These are phyloP conservation scores for Globisporangium iwayamae DNA, from an alignment of 352 stramenopile genomes.

Conservation along the genomic window DNA sequence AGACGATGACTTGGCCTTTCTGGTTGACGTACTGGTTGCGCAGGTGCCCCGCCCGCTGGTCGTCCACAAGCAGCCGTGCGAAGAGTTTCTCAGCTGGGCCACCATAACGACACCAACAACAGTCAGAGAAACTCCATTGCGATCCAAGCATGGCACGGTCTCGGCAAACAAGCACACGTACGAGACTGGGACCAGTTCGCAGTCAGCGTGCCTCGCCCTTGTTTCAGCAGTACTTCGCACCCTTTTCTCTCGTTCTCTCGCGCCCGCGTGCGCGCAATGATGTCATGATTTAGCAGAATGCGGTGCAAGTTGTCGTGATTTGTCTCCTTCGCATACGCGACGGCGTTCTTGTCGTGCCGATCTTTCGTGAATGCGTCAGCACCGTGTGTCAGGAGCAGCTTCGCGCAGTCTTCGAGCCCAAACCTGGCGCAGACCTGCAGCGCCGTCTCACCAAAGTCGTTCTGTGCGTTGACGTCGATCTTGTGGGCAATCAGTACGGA, in stretches of 20 bases:
- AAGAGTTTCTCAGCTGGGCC: slow-evolving; percentile 41
- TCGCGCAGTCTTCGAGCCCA: slow-evolving; percentile 49
- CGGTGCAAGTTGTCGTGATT: slow-evolving; percentile 32
- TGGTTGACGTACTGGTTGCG: slow-evolving; percentile 60
- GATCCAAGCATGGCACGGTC: no score
- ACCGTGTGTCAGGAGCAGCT: slow-evolving; percentile 43
- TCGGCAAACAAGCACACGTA: slow-evolving; percentile 18
- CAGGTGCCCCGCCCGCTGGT: slow-evolving; percentile 46
- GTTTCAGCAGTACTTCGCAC: slow-evolving; percentile 26
- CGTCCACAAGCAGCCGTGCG: slow-evolving; percentile 37
- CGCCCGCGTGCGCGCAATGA: slow-evolving; percentile 33
- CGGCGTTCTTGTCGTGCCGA: slow-evolving; percentile 33
- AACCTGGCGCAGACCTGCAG: slow-evolving; percentile 54
- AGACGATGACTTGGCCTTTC: slow-evolving; percentile 48
- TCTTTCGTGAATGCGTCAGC: slow-evolving; percentile 33
- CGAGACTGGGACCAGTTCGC: slow-evolving; percentile 49
- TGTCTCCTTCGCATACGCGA: slow-evolving; percentile 37
- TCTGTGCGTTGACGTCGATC: slow-evolving; percentile 55
- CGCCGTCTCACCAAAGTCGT: slow-evolving; percentile 55
- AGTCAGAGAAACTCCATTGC: no score
- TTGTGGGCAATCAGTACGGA: slow-evolving; percentile 29
- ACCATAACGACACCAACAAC: neutral
- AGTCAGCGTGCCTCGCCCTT: slow-evolving; percentile 39
- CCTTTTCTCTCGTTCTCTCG: slow-evolving; percentile 30
- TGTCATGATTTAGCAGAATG: slow-evolving; percentile 37